phyloP scores from a whole-genome alignment of 2,329 filamentous ascomycete species.

The Penicillium brasilianum region DNA sequence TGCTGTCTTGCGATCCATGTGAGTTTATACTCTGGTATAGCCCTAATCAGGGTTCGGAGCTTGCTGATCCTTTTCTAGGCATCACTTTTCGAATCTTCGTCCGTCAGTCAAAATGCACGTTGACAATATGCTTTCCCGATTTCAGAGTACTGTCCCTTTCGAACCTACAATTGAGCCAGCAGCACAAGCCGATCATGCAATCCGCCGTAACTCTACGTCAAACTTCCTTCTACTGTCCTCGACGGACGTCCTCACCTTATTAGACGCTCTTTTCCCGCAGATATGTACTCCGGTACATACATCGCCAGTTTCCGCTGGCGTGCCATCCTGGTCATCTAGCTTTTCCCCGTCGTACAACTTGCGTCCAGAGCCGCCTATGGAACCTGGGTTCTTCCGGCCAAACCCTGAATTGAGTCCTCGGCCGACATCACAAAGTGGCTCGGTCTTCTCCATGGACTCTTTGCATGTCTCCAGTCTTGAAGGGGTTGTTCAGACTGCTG shows the following conservation, averaged over 20 bases:
- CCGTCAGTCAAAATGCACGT: slow-evolving; percentile 42
- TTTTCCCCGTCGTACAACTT: slow-evolving; percentile 23
- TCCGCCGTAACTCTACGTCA: slow-evolving; percentile 31
- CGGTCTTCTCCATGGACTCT: slow-evolving; percentile 40
- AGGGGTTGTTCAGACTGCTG: slow-evolving; percentile 40
- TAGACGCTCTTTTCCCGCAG: slow-evolving; percentile 79
- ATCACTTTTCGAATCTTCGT: slow-evolving; percentile 44
- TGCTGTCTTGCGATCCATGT: slow-evolving; percentile 74
- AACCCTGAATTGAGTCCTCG: slow-evolving; percentile 34
- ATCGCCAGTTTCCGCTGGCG: slow-evolving; percentile 34
- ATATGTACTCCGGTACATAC: slow-evolving; percentile 33
- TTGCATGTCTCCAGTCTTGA: slow-evolving; percentile 34
- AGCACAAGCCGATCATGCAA: slow-evolving; percentile 57
- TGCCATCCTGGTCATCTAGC: slow-evolving; percentile 31
- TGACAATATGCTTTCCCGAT: slow-evolving; percentile 45
- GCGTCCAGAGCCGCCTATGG: slow-evolving; percentile 31
- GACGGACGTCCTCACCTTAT: slow-evolving; percentile 76
- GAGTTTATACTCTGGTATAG: slow-evolving; percentile 45
- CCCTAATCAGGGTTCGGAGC: slow-evolving; percentile 37
- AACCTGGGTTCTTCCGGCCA: slow-evolving; percentile 42
- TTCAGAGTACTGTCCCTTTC: slow-evolving; percentile 24
- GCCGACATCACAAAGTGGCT: slow-evolving; percentile 32
- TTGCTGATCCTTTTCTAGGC: slow-evolving; percentile 30
- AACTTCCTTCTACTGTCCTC: slow-evolving; percentile 80
- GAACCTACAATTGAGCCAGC: slow-evolving; percentile 7